Evolutionary conservation across 148 eudicot species (phyloP), one percentile per base, ranked within the genome.

Genomic region (Euryodendron excelsum): DNA sequence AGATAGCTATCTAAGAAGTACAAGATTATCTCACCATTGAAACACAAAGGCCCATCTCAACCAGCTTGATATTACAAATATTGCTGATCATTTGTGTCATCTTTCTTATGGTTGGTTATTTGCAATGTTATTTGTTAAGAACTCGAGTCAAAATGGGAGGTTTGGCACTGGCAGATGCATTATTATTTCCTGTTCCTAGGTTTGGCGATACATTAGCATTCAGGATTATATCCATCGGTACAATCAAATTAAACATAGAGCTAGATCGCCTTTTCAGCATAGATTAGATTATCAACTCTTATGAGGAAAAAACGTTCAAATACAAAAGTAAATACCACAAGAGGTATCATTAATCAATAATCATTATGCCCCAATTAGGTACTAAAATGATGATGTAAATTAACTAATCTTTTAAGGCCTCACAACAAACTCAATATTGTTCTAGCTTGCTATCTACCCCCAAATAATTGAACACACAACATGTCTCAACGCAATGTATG

Each of bases 61-160:
- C 21, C 44, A 25, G 48, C 9, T 63, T 34, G 37, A 21, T 30
- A 47, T 69, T 27, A 14, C 21, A 41, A 41, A 44, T 23, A 36
- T 69, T 45, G 36, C 73, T 69, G 33, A 27, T 67, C 48, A 45
- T 9, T 65, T 37, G 47, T 69, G 15, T 17, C 73, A 69, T 45
- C 25, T 20, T 69, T 25, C n/a, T 45, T 69, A 56, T 56, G 1
- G n/a, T 3, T 25, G 18, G n/a, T n/a, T n/a, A n/a, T 60, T 60
- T 28, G 41, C 39, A 64, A 15, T 64, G 41, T 44, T 36, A 7
- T 67, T 41, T 23, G 18, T 69, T 10, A 69, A 18, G 4, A 20
- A 17, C 34, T n/a, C 25, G 4, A 3, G 56, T 11, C 25, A 47
- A 70, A 27, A 9, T 15, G n/a, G n/a, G 20, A 47, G 58, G 56